Evolutionary conservation across 306 rosid genomes (phyloP), one percentile per base, ranked within the genome.

Genomic region (Clitoria ternatea): DNA sequence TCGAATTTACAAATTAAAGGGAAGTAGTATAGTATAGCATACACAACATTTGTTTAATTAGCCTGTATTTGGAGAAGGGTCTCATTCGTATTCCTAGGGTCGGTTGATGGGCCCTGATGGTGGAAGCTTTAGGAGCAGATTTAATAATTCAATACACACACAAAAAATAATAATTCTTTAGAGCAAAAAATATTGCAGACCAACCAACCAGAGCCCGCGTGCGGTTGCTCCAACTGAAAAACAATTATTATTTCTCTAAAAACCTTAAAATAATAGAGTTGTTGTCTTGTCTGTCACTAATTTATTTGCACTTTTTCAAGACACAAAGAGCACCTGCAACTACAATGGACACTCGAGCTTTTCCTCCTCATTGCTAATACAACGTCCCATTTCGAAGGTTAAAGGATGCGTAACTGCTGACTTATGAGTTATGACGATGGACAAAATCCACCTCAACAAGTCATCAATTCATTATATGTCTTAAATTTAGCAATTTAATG

Each of bases 201-300:
- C 91, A 83, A 76, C 91, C 85, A 89, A 85, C 86, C 89, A 80
- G 82, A 82, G 82, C 8, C 62, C 85, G 89, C 96, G 82, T 87
- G 93, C 84, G 48, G 47, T 33, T 79, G 80, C 84, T 54, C 85
- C 77, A 61, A 69, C 77, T 61, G 63, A 80, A 61, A 24, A 26
- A 37, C 45, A 57, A 66, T 39, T 70, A 60, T 44, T 72, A 45
- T 70, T 72, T 62, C 20, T 27, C 17, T 39, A 33, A 13, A 50
- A 79, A 66, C 77, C 79, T 87, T 66, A 79, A 68, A 75, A 63
- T 69, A 13, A 30, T 20, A 57, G 27, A 15, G 26, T 18, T 55
- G 20, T 77, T 65, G 68, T 23, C 66, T 69, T 49, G 19, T 61
- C 70, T 40, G 40, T 23, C 17, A 77, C 43, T 80, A 72, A 74